Evolutionary conservation across 768 basidiomycete genomes (phyloP).

Genomic region (Lactarius evosmus): DNA sequence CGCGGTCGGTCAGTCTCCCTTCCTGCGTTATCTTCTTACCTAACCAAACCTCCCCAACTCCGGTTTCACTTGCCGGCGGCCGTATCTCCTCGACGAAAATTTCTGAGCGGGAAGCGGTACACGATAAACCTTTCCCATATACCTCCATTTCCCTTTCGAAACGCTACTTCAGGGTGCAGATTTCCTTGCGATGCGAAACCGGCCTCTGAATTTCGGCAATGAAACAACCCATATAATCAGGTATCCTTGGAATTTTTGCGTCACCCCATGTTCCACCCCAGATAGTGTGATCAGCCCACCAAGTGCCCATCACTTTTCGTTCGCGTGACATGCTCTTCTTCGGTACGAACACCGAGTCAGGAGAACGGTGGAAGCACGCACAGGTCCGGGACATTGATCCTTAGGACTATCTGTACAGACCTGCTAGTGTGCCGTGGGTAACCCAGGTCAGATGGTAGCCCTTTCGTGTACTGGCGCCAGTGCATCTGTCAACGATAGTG

Average conservation of each 20-base stretch:
- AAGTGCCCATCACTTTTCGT: not conserved
- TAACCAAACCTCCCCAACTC: not conserved
- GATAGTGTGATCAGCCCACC: not conserved
- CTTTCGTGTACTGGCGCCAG: not conserved
- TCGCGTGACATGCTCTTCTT: not conserved
- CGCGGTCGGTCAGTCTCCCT: no score
- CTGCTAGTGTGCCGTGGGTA: not conserved
- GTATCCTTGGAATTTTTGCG: not conserved
- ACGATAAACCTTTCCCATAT: not conserved
- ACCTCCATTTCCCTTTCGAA: not conserved
- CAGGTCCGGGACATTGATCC: not conserved
- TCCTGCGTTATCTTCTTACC: not conserved
- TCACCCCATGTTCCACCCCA: not conserved
- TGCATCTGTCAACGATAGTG: not conserved
- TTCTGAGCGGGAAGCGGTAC: not conserved
- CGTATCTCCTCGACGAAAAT: not conserved
- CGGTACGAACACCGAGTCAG: not conserved
- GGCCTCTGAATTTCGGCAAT: not conserved
- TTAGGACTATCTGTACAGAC: not conserved
- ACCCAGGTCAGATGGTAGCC: not conserved
- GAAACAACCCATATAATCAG: not conserved
- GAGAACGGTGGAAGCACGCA: not conserved
- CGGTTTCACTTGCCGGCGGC: not conserved
- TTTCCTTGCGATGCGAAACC: not conserved
- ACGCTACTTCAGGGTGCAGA: slow-evolving; percentile 10